Evolutionary conservation across 768 basidiomycete genomes (phyloP).

Genomic region (Boletus insuetus): DNA sequence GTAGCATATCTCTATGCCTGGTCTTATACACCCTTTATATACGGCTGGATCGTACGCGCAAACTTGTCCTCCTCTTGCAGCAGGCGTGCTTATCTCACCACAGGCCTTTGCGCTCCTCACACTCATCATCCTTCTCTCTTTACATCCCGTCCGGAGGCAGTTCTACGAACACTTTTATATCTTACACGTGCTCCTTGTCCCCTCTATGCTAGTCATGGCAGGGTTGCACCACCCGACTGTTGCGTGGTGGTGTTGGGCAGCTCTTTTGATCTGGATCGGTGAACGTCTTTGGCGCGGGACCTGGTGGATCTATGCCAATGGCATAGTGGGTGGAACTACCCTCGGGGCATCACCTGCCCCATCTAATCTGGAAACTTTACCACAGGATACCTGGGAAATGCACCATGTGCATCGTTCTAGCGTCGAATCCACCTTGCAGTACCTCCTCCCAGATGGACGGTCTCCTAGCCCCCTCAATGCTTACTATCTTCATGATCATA

Average conservation of each 20-base stretch:
- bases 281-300: constrained; percentile 58
- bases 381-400: constrained; percentile 29
- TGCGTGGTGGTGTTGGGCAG: constrained; percentile 66
- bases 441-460: constrained; percentile 6
- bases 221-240: constrained; percentile 68
- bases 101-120: constrained; percentile 60
- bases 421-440: background rate
- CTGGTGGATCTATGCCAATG: constrained; percentile 61
- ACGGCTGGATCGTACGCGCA: constrained; percentile 51
- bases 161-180: constrained; percentile 68
- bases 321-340: constrained; percentile 37
- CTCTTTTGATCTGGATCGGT: constrained; percentile 58
- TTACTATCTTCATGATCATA: constrained; percentile 16
- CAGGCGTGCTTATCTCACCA: constrained; percentile 1
- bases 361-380: background rate
- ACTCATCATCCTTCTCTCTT: constrained; percentile 48
- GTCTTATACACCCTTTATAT: constrained; percentile 60
- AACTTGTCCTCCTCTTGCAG: constrained; percentile 4
- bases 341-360: background rate
- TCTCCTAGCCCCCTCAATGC: constrained; percentile 25
- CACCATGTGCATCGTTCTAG: constrained; percentile 4
- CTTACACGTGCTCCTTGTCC: constrained; percentile 59
- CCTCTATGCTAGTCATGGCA: constrained; percentile 56
- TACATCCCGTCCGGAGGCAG: constrained; percentile 47
- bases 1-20: constrained; percentile 51